Percentiles rank a stretch among this genome's conserved stretches.
These are phyloP conservation scores for Henckelia pumila DNA, from an alignment of 257 asterid genomes.

Conservation along the genomic window DNA sequence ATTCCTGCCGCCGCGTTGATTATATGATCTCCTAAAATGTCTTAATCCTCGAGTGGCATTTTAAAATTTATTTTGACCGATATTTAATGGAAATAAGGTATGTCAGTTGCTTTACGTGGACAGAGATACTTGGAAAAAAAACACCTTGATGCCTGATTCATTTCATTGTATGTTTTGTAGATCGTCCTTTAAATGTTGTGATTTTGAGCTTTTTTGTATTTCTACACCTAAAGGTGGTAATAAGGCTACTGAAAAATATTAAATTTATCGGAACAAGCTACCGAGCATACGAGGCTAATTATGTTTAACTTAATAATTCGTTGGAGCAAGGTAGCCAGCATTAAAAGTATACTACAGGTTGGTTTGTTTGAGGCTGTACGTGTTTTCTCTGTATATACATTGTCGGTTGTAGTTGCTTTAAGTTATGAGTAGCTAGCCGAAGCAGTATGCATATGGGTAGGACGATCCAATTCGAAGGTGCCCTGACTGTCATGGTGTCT, in stretches of 20 bases:
- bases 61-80: conserved; percentile 20
- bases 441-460: neutral
- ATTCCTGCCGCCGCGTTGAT: conserved; percentile 11
- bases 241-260: neutral
- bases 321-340: too few species aligned
- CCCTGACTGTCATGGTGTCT: neutral
- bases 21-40: neutral
- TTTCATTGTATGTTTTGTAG: conserved; percentile 21
- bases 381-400: neutral
- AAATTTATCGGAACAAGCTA: neutral
- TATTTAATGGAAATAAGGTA: conserved; percentile 35
- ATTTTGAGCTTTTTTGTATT: conserved; percentile 2
- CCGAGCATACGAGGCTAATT: too few species aligned
- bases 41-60: conserved; percentile 23
- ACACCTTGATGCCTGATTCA: conserved; percentile 20
- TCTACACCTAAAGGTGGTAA: neutral
- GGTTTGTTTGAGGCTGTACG: too few species aligned
- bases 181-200: conserved; percentile 18
- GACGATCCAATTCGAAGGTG: neutral
- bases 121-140: conserved; percentile 17
- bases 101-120: conserved; percentile 19
- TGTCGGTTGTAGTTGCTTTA: neutral
- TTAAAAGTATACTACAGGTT: too few species aligned
- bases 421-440: neutral
- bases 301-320: too few species aligned